Conservation (phyloP, 345 rosid genomes). For the Firmiana major region DNA sequence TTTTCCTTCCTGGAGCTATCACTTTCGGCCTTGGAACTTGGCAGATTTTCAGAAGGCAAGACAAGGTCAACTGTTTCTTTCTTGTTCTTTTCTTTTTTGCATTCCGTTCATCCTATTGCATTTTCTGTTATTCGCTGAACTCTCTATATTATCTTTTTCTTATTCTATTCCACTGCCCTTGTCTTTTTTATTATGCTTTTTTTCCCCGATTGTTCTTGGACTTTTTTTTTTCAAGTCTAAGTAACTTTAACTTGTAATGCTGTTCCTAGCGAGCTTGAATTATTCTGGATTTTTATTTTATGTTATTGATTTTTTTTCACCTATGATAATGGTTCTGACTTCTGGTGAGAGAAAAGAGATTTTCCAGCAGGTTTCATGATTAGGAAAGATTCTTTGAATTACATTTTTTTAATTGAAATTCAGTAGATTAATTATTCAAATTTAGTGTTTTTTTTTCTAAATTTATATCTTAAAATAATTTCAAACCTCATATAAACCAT, state of each 20-base stretch:
- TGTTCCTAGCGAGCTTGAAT: too few species aligned
- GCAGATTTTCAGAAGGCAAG: conserved; percentile 91
- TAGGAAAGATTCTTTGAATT: background rate
- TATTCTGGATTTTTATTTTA: background rate
- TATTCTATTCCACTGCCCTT: background rate
- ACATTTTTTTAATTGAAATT: background rate
- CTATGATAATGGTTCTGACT: background rate
- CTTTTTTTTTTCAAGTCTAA: too few species aligned
- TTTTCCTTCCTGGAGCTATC: conserved; percentile 87
- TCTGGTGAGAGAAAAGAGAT: background rate
- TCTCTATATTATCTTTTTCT: too few species aligned
- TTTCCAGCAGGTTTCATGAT: background rate
- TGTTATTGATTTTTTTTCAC: background rate
- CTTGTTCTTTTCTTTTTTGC: too few species aligned
- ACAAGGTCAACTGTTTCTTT: conserved; percentile 49
- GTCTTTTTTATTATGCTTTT: too few species aligned
- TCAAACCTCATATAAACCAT: background rate
- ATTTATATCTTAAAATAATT: background rate
- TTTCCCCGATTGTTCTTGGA: too few species aligned
- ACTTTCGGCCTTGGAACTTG: conserved; percentile 97
- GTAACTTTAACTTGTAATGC: too few species aligned
- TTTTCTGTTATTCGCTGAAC: too few species aligned
- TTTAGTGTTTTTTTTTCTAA: background rate
- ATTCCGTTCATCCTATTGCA: too few species aligned
- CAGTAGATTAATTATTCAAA: background rate